These are phyloP conservation scores for Penicillium vulpinum DNA, from an alignment of 2,329 filamentous ascomycete species.

Conservation along the genomic window DNA sequence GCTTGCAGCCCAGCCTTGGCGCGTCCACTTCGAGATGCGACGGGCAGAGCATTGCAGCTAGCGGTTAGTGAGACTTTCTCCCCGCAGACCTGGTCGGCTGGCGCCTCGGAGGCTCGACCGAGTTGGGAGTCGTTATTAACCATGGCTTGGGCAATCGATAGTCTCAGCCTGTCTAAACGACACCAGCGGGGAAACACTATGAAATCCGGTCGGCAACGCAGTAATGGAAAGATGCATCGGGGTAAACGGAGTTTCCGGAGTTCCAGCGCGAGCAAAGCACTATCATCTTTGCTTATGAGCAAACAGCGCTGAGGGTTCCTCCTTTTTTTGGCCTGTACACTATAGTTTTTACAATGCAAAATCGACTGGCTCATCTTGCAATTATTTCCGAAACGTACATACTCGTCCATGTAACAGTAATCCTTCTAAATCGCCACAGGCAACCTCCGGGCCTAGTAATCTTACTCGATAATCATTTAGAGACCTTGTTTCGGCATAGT, in stretches of 20 bases:
- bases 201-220: slow-evolving; percentile 37
- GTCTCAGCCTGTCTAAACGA: slow-evolving; percentile 41
- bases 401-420: not conserved
- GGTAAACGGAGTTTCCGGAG: slow-evolving; percentile 45
- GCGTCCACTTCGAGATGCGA: slow-evolving; percentile 56
- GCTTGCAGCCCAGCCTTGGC: slow-evolving; percentile 56
- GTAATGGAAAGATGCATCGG: slow-evolving; percentile 36
- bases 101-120: slow-evolving; percentile 33
- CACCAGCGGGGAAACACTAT: slow-evolving; percentile 25
- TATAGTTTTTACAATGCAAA: slow-evolving; percentile 13
- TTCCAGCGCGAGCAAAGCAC: slow-evolving; percentile 32
- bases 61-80: slow-evolving; percentile 47
- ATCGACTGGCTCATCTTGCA: slow-evolving; percentile 16
- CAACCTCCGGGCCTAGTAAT: no score
- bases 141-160: slow-evolving; percentile 48
- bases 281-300: slow-evolving; percentile 23
- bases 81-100: slow-evolving; percentile 36
- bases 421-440: not conserved
- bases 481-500: not conserved
- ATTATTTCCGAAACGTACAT: not conserved
- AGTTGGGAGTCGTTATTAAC: slow-evolving; percentile 50
- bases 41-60: slow-evolving; percentile 55
- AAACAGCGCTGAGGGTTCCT: slow-evolving; percentile 29
- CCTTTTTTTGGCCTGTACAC: slow-evolving; percentile 24
- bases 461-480: no score